These are phyloP conservation scores for Magnaporthales sp. DNA, from an alignment of 2,329 filamentous ascomycete genomes.

Conservation along the genomic window DNA sequence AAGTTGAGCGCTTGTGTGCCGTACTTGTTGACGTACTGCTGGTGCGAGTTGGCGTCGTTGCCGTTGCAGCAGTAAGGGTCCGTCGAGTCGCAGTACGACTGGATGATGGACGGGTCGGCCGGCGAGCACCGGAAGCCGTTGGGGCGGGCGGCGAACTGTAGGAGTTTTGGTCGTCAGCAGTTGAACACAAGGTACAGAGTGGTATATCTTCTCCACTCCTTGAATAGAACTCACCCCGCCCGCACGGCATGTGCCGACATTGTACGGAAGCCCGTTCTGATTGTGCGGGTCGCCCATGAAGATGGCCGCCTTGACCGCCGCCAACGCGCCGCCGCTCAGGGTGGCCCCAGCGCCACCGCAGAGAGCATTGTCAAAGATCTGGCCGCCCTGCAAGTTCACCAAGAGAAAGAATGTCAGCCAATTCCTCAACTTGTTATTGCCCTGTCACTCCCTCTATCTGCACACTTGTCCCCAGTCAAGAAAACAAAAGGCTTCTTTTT, in stretches of 20 bases:
- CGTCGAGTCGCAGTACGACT: slow-evolving; percentile 55
- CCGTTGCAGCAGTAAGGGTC: slow-evolving; percentile 57
- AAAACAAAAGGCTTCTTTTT: slow-evolving; percentile 3
- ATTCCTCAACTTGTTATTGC: neutral
- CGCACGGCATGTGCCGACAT: slow-evolving; percentile 49
- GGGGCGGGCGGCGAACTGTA: slow-evolving; percentile 51
- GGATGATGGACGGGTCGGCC: slow-evolving; percentile 38
- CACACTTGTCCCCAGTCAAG: neutral
- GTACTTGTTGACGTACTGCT: slow-evolving; percentile 56
- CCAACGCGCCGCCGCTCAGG: slow-evolving; percentile 36
- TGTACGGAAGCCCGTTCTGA: slow-evolving; percentile 43
- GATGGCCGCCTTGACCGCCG: slow-evolving; percentile 53
- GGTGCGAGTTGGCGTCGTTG: slow-evolving; percentile 49
- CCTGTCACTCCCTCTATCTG: neutral
- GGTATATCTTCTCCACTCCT: neutral
- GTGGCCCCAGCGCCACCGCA: slow-evolving; percentile 49
- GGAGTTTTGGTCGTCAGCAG: neutral
- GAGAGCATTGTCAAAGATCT: slow-evolving; percentile 55
- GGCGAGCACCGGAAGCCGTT: slow-evolving; percentile 47
- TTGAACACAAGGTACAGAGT: neutral
- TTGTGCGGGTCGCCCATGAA: slow-evolving; percentile 58
- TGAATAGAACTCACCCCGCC: slow-evolving; percentile 35
- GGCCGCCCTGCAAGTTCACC: slow-evolving; percentile 37
- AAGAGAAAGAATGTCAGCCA: neutral
- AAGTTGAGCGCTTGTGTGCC: slow-evolving; percentile 50